Base-by-base conservation (phyloP, 2,329 filamentous ascomycete species). In the Nemania diffusa region DNA sequence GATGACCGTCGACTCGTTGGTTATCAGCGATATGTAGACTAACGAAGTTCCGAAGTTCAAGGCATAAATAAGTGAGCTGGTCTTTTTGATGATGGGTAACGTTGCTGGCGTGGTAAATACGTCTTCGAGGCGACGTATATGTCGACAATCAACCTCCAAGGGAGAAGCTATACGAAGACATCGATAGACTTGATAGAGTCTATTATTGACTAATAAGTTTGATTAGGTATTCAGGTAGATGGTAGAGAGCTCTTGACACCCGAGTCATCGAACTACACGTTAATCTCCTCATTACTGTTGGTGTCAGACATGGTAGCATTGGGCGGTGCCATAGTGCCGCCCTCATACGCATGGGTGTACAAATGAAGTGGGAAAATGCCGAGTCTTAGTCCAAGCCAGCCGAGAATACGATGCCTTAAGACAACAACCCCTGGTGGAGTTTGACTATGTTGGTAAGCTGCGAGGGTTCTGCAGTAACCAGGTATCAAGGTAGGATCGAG, bases 401-500 rank as follows among this genome's bases (percentile, higher is more conserved):
- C 37, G 42, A 53, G 32, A 61, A n/a, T 34, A 55, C 22, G 24
- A 52, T 32, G n/a, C 42, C 51, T 46, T 44, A n/a, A 22, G 34
- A 52, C 32, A 40, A 42, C 26, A 5, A 9, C 42, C 32, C 42
- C 48, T 55, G 34, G 37, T 37, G 11, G 27, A 3, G 34, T 3
- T 27, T 17, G 13, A 40, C 8, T 26, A 34, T 15, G 29, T 6
- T 24, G 27, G 29, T 6, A 42, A 50, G 52, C 46, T 13, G 42
- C 55, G 17, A 26, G 2, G 5, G n/a, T 8, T 24, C 40, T 34
- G 27, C n/a, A 53, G n/a, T n/a, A n/a, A n/a, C n/a, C n/a, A n/a
- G n/a, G 27, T n/a, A 24, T 46, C 13, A n/a, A 52, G 6, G 63
- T 65, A 57, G 51, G 15, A 61, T 62, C 37, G 13, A 8, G 15